These are phyloP conservation scores for Poronia punctata DNA, from an alignment of 495 filamentous ascomycete genomes.

Conservation along the genomic window DNA sequence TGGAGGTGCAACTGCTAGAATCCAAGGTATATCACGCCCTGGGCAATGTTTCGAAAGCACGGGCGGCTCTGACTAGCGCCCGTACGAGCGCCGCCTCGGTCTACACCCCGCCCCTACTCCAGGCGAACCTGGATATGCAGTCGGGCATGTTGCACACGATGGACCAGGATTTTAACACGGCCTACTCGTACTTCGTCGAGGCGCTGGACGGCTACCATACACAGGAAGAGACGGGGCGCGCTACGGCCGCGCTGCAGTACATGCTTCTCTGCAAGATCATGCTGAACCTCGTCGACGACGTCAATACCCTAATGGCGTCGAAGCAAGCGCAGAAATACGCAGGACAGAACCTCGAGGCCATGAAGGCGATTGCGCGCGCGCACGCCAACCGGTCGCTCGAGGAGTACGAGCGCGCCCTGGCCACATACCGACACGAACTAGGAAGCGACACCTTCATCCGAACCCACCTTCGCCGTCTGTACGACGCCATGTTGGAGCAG, in stretches of 20 bases:
- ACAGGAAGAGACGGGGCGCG: conserved; percentile 77
- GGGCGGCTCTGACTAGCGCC: conserved; percentile 88
- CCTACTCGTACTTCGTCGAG: conserved; percentile 98
- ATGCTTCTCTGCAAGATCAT: conserved; percentile 99
- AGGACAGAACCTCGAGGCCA: conserved; percentile 87
- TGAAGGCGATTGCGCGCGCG: conserved; percentile 95
- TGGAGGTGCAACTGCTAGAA: conserved; percentile 98
- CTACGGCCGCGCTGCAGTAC: conserved; percentile 91
- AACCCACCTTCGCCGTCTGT: conserved; percentile 85
- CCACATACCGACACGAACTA: conserved; percentile 81
- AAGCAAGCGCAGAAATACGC: conserved; percentile 97
- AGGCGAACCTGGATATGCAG: conserved; percentile 97
- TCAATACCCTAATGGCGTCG: conserved; percentile 81
- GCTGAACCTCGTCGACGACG: conserved; percentile 93
- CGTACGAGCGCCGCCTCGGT: conserved; percentile 92
- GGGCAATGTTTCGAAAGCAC: conserved; percentile 92
- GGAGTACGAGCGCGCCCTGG: conserved; percentile 90
- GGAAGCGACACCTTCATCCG: conserved; percentile 91
- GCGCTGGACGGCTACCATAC: conserved; percentile 93
- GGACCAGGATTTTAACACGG: conserved; percentile 97
- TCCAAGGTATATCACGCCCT: conserved; percentile 95
- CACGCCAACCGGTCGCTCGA: conserved; percentile 91
- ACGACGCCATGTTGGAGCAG: conserved; percentile 98
- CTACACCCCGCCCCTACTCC: conserved; percentile 90
- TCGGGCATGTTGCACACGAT: conserved; percentile 97